Base-by-base conservation (phyloP, 2,329 filamentous ascomycete species). In the Aureobasidium subglaciale region DNA sequence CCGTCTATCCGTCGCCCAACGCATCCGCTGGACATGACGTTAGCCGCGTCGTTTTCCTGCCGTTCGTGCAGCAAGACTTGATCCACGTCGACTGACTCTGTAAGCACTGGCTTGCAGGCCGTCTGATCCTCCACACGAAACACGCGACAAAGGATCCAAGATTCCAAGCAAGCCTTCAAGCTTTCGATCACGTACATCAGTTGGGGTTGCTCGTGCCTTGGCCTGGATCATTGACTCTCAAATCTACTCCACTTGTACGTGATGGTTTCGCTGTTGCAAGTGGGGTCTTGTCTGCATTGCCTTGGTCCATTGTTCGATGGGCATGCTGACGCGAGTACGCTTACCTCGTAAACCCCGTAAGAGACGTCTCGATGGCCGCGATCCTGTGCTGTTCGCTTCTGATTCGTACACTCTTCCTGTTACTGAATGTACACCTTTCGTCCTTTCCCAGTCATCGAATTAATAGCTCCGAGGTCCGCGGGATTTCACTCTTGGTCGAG, bases 151-250 rank as follows among this genome's bases (percentile, higher is more conserved):
- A 8, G n/a, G 43, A 16, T 24, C 18, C 43, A 16, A 11, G 18
- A n/a, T n/a, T n/a, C 18, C 42, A 4, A 15, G 34, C 32, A 10
- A 41, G n/a, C n/a, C n/a, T n/a, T 38, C 46, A 50, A 40, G 46
- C 46, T 50, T 50, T 40, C 34, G 46, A 40, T 50, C 46, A 30
- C 35, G 46, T 50, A 50, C 46, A 50, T 50, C 35, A 50, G 34
- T 50, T 40, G 34, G 32, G 46, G 35, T 10, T 29, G 16, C 16
- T 5, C 11, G 16, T 40, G 18, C 46, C 46, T 50, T 38, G 45
- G 45, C 45, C 22, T 11, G 4, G 45, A 34, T 49, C 45, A 49
- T 35, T 22, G 30, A n/a, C 18, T 4, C 22, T 34, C 32, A 37
- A 13, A 27, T n/a, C n/a, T n/a, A 50, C 46, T 50, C 22, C 46